Percentiles rank a stretch among this genome's conserved stretches.
phyloP scores from a whole-genome alignment of 495 filamentous ascomycete genomes.

The Articulospora tetracladia region DNA sequence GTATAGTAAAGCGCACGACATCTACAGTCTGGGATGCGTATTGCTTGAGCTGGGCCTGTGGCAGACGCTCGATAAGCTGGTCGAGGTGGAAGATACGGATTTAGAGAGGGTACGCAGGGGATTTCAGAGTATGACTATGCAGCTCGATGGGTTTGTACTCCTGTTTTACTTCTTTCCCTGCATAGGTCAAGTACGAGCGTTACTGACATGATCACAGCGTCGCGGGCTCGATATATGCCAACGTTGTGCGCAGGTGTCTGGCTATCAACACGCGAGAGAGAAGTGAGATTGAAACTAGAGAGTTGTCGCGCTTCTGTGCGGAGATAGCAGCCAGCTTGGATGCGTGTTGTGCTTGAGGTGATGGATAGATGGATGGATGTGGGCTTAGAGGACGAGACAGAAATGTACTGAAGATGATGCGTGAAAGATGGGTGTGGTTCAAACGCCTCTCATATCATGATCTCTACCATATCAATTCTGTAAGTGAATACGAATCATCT shows the following conservation, averaged over 20 bases:
- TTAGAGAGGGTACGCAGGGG: slow-evolving; percentile 17
- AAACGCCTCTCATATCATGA: too few species aligned
- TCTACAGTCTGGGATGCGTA: slow-evolving; percentile 60
- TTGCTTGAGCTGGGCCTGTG: slow-evolving; percentile 61
- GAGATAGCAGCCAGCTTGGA: slow-evolving; percentile 20
- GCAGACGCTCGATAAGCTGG: slow-evolving; percentile 36
- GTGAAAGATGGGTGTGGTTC: too few species aligned
- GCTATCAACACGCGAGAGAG: slow-evolving; percentile 16
- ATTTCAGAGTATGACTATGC: slow-evolving; percentile 18
- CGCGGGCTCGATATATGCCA: slow-evolving; percentile 19
- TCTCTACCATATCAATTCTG: too few species aligned
- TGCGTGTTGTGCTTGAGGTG: slow-evolving; percentile 18
- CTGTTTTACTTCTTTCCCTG: background rate
- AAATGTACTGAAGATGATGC: too few species aligned
- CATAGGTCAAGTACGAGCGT: too few species aligned
- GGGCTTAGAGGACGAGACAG: too few species aligned
- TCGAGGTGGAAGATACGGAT: slow-evolving; percentile 21
- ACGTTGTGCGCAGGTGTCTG: slow-evolving; percentile 23
- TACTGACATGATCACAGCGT: slow-evolving; percentile 1
- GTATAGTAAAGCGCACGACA: slow-evolving; percentile 44
- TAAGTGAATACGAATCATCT: too few species aligned
- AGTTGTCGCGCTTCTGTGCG: slow-evolving; percentile 16
- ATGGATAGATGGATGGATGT: background rate
- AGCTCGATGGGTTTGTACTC: slow-evolving; percentile 19
- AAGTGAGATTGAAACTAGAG: slow-evolving; percentile 12